These are phyloP conservation scores for Pseudocercospora vitis DNA, from an alignment of 2,329 filamentous ascomycete species.

Conservation along the genomic window DNA sequence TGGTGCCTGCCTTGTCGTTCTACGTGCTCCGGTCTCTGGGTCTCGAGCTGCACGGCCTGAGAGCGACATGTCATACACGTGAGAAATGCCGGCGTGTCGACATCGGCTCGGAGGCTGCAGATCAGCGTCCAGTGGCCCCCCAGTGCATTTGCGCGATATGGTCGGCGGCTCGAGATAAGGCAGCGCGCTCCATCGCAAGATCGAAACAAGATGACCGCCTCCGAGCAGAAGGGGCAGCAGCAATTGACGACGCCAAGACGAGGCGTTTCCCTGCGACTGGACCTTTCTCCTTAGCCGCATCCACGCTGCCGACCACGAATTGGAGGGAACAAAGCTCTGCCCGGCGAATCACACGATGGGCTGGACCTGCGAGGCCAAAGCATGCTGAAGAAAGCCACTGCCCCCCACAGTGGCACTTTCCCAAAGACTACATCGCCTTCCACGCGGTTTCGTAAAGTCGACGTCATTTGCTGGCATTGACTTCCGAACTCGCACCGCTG, in stretches of 20 bases:
- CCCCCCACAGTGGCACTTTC: conserved; percentile 2
- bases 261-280: not conserved
- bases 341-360: not conserved
- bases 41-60: not conserved
- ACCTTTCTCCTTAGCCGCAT: not conserved
- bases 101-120: conserved; percentile 13
- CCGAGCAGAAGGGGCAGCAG: not conserved
- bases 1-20: conserved; percentile 11
- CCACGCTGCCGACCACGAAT: not conserved
- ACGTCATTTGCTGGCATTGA: not conserved
- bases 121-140: conserved; percentile 13
- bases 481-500: conserved; percentile 1
- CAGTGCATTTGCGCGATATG: conserved; percentile 4
- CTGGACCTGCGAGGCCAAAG: not conserved
- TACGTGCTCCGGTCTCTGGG: not conserved
- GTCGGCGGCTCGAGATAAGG: conserved; percentile 10
- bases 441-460: not conserved
- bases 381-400: not conserved
- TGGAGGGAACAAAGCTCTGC: not conserved
- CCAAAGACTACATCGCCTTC: not conserved
- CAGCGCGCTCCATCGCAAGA: not conserved
- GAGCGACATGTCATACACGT: conserved; percentile 4
- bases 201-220: not conserved
- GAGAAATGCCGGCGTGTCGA: conserved; percentile 6
- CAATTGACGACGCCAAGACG: conserved; percentile 5